Conservation (phyloP, 768 basidiomycete genomes). For the Trametes maxima region DNA sequence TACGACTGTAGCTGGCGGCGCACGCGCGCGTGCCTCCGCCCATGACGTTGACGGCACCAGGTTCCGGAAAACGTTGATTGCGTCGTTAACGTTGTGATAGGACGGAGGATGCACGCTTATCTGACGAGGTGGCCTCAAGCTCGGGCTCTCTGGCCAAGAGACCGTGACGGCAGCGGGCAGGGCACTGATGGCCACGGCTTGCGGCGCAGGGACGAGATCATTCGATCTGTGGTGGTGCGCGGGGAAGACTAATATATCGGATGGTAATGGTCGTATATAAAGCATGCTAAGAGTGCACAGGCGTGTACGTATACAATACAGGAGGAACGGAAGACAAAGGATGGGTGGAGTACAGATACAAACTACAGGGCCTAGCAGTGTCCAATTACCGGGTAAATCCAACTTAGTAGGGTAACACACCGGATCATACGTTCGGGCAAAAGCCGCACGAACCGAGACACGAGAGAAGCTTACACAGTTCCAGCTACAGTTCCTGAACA, state of each 20-base stretch:
- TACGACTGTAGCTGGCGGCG: too few relatives aligned
- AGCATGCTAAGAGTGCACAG: neutral
- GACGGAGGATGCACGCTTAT: neutral
- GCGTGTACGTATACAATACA: neutral
- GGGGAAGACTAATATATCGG: neutral
- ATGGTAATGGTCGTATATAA: neutral
- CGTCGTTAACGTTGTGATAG: too few relatives aligned
- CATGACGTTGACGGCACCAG: too few relatives aligned
- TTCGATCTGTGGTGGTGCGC: conserved; percentile 1
- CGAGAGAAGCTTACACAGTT: too few relatives aligned
- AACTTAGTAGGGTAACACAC: too few relatives aligned
- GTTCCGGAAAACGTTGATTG: too few relatives aligned
- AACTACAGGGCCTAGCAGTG: neutral
- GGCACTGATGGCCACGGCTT: neutral
- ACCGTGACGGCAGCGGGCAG: neutral
- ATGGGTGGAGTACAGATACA: neutral
- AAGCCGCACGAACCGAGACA: too few relatives aligned
- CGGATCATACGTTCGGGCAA: too few relatives aligned
- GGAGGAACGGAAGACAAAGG: neutral
- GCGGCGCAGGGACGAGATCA: conserved; percentile 14
- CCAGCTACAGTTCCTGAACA: too few relatives aligned
- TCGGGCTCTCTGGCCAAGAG: neutral
- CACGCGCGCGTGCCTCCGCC: too few relatives aligned
- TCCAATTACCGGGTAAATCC: too few relatives aligned
- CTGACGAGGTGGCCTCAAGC: neutral